Base-by-base conservation (phyloP, 352 stramenopile genomes). In the Phytophthora multivora region DNA sequence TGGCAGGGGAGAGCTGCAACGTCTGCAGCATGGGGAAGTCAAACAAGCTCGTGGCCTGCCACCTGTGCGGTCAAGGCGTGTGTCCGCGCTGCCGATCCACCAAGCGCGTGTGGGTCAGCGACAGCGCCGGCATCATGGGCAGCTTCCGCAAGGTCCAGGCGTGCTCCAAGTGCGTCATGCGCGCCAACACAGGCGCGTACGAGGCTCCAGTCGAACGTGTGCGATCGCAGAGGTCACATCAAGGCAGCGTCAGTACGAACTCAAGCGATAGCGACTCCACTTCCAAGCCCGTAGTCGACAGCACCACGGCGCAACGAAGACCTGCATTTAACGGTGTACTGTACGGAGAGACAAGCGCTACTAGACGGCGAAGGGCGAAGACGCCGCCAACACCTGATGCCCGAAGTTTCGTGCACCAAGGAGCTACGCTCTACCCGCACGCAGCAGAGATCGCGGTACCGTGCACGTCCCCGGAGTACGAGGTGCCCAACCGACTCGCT, bases 91-190 rank as follows among this genome's bases (percentile, higher is more conserved):
- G 70, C n/a, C 66, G 64, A 2, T 64, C 53, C 5, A 63, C 43
- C 15, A 79, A 79, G 45, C 63, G 65, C 8, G 62, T 89, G 23
- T 89, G 81, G 55, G 30, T 73, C 16, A 71, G 63, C 12, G 64
- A 80, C 36, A 45, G 25, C 5, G 33, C 57, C 36, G 63, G 68
- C 2, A 71, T 83, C 23, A 45, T 83, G 61, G 74, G 74, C 10
- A 56, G 59, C 12, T 83, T 83, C 49, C 48, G 62, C 25, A 83
- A 83, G 52, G 55, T 83, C n/a, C 56, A 62, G 7, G 54, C 64
- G 9, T 83, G 74, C 53, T 79, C 65, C 10, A 69, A 66, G 11
- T 83, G 74, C 57, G 71, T 83, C 47, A 66, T 71, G 16, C 54
- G 51, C 8, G 74, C 74, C 18, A 79, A 80, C 47, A 68, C 62